A percentile compares a stretch with the other conserved stretches of the same genome.
Evolutionary conservation across 495 filamentous ascomycete genomes (phyloP).

Genomic region (Cercophora scortea): DNA sequence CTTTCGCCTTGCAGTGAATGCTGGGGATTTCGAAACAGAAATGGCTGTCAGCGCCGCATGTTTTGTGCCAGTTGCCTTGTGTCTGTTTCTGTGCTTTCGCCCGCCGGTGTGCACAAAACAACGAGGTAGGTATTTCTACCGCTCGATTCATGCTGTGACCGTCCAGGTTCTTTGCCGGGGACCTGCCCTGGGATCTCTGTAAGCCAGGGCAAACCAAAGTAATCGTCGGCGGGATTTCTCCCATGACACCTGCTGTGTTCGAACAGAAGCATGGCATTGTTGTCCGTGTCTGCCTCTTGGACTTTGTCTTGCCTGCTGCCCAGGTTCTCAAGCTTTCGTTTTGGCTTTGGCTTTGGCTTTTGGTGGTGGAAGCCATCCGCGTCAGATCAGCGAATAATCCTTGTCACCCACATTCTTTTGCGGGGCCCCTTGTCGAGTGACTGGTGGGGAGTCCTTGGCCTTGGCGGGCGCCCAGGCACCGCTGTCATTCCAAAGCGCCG

Average conservation of each 20-base stretch:
- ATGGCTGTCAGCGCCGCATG: too few species aligned
- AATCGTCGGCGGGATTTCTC: background rate
- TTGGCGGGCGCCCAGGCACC: slow-evolving; percentile 1
- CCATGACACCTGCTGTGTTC: background rate
- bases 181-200: background rate
- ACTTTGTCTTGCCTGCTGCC: too few species aligned
- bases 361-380: too few species aligned
- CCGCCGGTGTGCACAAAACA: background rate
- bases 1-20: too few species aligned
- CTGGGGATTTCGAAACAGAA: too few species aligned
- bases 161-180: background rate
- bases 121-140: slow-evolving; percentile 2
- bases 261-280: too few species aligned
- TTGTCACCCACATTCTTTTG: slow-evolving; percentile 4
- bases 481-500: slow-evolving; percentile 7
- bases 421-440: slow-evolving; percentile 1
- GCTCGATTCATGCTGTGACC: slow-evolving; percentile 3
- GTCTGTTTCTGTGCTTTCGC: too few species aligned
- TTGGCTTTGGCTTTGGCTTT: too few species aligned
- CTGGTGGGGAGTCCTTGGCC: background rate
- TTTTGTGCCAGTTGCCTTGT: too few species aligned
- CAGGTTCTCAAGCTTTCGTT: too few species aligned
- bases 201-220: background rate
- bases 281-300: too few species aligned
- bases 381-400: too few species aligned